Evolutionary conservation across 2,329 filamentous ascomycete species (phyloP).

Genomic region (Epichloe glyceriae): DNA sequence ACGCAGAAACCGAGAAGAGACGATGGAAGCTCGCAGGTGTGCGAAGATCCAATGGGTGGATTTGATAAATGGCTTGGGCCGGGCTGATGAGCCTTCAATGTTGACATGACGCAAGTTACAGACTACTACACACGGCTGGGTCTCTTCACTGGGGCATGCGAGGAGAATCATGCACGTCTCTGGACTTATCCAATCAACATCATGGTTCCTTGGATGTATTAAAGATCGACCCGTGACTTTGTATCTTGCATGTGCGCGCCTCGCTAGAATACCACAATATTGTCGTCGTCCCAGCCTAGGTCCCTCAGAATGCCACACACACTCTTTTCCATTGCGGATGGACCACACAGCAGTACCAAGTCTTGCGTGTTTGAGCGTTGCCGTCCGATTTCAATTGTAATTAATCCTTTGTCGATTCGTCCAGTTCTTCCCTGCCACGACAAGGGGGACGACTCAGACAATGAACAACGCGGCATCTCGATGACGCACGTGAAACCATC

Average conservation of each 20-base stretch:
- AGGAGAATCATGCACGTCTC: background rate
- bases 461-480: constrained; percentile 53
- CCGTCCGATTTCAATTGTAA: constrained; percentile 44
- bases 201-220: background rate
- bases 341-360: constrained; percentile 70
- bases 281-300: constrained; percentile 46
- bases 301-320: constrained; percentile 38
- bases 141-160: too few relatives aligned
- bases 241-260: background rate
- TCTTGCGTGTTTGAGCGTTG: constrained; percentile 30
- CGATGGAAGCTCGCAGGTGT: constrained; percentile 11
- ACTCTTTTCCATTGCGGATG: constrained; percentile 58
- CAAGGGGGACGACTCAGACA: constrained; percentile 51
- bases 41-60: constrained; percentile 11
- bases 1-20: background rate
- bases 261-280: constrained; percentile 16
- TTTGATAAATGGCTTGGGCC: constrained; percentile 14
- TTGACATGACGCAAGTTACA: background rate
- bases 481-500: constrained; percentile 38
- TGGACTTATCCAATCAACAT: background rate
- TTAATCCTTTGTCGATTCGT: constrained; percentile 48
- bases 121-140: too few relatives aligned
- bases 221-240: too few relatives aligned
- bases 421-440: constrained; percentile 58
- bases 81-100: background rate